Conservation (phyloP, 305 asterid species). For the Solanum aculeatissimum region DNA sequence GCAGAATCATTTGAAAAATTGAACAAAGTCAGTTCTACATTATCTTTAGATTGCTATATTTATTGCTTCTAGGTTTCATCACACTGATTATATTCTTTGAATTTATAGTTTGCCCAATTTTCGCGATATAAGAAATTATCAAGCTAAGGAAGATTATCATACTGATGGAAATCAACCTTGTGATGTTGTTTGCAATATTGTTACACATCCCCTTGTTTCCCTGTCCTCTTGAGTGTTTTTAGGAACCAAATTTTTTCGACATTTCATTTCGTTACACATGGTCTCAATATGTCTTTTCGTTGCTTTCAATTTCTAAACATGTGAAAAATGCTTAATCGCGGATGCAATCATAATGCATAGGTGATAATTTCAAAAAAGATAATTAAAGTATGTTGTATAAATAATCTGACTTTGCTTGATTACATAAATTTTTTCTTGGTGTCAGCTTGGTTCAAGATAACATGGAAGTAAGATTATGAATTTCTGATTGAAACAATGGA, state of each 20-base stretch:
- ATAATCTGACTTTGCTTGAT: neutral
- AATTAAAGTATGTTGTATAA: neutral
- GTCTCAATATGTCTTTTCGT: neutral
- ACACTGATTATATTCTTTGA: neutral
- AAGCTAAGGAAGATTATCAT: neutral
- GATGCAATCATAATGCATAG: neutral
- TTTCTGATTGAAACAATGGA: neutral
- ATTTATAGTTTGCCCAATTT: neutral
- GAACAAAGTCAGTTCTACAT: constrained; percentile 45
- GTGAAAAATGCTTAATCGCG: neutral
- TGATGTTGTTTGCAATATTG: neutral
- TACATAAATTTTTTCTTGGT: neutral
- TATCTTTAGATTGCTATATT: neutral
- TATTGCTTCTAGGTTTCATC: neutral
- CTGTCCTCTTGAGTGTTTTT: neutral
- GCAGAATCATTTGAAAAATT: constrained; percentile 73
- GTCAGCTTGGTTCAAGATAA: neutral
- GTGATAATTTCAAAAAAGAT: neutral
- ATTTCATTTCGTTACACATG: neutral
- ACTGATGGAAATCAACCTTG: neutral
- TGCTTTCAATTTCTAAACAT: neutral
- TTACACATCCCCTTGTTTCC: neutral
- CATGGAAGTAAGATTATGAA: neutral
- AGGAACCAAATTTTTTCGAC: neutral
- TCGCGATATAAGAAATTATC: neutral